Evolutionary conservation across 1,139 yeast genomes (phyloP).

Genomic region (Wickerhamiella infanticola): DNA sequence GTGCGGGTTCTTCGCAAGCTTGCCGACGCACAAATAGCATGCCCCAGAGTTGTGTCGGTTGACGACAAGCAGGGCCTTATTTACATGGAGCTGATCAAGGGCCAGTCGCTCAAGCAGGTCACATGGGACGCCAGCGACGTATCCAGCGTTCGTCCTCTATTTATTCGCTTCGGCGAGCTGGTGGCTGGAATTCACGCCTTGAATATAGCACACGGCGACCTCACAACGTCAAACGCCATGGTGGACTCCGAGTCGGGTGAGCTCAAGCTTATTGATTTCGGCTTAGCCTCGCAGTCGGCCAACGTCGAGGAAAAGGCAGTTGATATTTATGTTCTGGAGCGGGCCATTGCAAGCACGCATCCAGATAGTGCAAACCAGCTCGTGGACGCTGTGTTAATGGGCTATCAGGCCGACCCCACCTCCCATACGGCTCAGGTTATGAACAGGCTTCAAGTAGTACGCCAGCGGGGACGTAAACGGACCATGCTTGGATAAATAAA

Average conservation of each 20-base stretch:
- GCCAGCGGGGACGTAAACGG: slow-evolving; percentile 87
- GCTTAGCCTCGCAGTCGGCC: slow-evolving; percentile 63
- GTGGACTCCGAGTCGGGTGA: slow-evolving; percentile 23
- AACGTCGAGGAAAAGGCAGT: slow-evolving; percentile 90
- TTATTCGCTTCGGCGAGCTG: slow-evolving; percentile 34
- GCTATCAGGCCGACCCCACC: slow-evolving; percentile 33
- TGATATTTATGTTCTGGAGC: slow-evolving; percentile 81
- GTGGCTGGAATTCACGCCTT: slow-evolving; percentile 59
- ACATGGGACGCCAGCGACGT: slow-evolving; percentile 23
- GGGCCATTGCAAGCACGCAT: slow-evolving; percentile 86
- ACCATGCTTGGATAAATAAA: slow-evolving; percentile 61
- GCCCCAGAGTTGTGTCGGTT: slow-evolving; percentile 55
- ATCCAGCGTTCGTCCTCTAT: slow-evolving; percentile 15
- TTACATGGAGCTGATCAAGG: slow-evolving; percentile 71
- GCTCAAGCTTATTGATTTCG: slow-evolving; percentile 79
- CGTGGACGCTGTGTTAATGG: slow-evolving; percentile 56
- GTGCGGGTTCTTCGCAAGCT: slow-evolving; percentile 60
- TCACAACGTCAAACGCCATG: slow-evolving; percentile 80
- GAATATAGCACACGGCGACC: slow-evolving; percentile 86
- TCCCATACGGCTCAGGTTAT: slow-evolving; percentile 35
- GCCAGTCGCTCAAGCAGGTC: slow-evolving; percentile 23
- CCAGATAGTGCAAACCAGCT: slow-evolving; percentile 54
- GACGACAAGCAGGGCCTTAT: slow-evolving; percentile 69
- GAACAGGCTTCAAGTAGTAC: slow-evolving; percentile 60
- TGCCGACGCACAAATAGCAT: slow-evolving; percentile 37